phyloP scores from a whole-genome alignment of 202 grass and related monocot species.

The Alloteropsis angusta region DNA sequence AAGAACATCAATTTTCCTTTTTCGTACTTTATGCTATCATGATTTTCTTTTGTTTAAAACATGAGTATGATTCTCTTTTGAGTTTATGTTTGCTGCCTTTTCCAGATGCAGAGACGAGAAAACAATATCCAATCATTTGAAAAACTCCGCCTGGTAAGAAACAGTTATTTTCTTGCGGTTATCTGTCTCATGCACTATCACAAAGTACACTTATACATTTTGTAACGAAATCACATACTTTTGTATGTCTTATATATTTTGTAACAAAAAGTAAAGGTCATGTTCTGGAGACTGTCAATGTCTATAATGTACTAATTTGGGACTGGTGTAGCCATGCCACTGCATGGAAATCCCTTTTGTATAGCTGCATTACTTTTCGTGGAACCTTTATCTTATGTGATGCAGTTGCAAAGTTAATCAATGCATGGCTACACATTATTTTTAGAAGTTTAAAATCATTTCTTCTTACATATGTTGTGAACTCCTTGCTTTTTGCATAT shows the following conservation, averaged over 20 bases:
- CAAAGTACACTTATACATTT: no score
- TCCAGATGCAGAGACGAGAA: slow-evolving; percentile 98
- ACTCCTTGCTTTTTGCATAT: background rate
- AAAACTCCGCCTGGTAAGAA: slow-evolving; percentile 75
- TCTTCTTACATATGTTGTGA: no score
- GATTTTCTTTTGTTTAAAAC: slow-evolving; percentile 11
- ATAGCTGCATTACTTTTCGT: background rate
- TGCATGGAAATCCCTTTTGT: background rate
- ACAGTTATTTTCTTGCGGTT: background rate
- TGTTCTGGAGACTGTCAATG: background rate
- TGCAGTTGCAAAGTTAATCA: background rate
- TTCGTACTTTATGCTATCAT: background rate
- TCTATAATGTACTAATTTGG: background rate
- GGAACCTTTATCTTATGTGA: background rate
- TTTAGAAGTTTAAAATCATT: background rate
- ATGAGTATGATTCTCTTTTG: background rate
- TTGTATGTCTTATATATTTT: background rate
- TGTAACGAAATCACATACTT: no score
- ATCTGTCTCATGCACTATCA: background rate
- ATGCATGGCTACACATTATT: background rate
- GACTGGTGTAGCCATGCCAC: background rate
- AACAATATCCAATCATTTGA: slow-evolving; percentile 98
- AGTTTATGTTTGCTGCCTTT: slow-evolving; percentile 24
- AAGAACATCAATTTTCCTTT: background rate
- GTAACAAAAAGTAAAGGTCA: background rate